These are phyloP conservation scores for Hericium rajendrae DNA, from an alignment of 768 basidiomycete species.

Conservation along the genomic window DNA sequence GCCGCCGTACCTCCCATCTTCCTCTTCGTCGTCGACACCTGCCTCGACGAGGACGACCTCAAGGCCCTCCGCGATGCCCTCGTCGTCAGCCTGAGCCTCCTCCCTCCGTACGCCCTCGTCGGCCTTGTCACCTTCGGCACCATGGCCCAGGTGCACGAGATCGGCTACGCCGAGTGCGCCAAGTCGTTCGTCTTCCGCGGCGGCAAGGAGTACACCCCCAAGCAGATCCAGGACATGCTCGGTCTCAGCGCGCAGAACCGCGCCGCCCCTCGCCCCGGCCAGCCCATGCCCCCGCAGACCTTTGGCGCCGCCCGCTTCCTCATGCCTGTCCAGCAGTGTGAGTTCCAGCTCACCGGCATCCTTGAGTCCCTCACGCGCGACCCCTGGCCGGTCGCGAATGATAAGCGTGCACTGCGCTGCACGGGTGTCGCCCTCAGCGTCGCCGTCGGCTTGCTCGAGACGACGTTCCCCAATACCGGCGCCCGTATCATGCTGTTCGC, in stretches of 20 bases:
- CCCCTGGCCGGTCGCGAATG: constrained; percentile 95
- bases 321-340: constrained; percentile 84
- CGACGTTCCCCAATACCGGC: constrained; percentile 92
- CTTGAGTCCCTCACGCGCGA: constrained; percentile 82
- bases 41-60: constrained; percentile 90
- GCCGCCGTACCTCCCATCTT: constrained; percentile 93
- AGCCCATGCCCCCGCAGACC: constrained; percentile 69
- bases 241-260: constrained; percentile 72
- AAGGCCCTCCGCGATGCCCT: constrained; percentile 93
- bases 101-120: constrained; percentile 91
- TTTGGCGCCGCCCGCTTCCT: constrained; percentile 88
- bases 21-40: constrained; percentile 95
- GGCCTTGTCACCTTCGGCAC: constrained; percentile 96
- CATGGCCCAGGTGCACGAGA: constrained; percentile 73
- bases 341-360: constrained; percentile 92
- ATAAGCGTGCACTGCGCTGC: constrained; percentile 87
- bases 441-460: constrained; percentile 87
- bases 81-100: constrained; percentile 84
- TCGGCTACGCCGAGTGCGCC: constrained; percentile 90
- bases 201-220: constrained; percentile 90
- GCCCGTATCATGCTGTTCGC: constrained; percentile 94
- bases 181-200: constrained; percentile 99
- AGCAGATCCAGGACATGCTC: constrained; percentile 98
- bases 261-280: constrained; percentile 80
- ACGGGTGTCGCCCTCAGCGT: constrained; percentile 93